Conservation (phyloP, 2,329 filamentous ascomycete species). For the Aspergillus ochraceus region DNA sequence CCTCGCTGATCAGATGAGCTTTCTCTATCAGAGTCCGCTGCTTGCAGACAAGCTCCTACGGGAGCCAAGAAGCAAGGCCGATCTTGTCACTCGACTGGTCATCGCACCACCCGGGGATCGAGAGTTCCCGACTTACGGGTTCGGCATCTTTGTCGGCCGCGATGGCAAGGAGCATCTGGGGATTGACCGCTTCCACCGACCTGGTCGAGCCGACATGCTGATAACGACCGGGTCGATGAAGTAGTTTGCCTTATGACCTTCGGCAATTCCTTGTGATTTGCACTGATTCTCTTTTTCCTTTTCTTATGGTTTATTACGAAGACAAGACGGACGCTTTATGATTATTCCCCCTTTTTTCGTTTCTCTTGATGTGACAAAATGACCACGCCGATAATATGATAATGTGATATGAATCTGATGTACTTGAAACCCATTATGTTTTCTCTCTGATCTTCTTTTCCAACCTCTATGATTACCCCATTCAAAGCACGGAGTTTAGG, state of each 20-base stretch:
- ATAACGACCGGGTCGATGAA: slow-evolving; percentile 37
- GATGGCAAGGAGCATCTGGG: slow-evolving; percentile 62
- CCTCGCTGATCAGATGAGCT: slow-evolving; percentile 75
- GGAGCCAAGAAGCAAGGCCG: slow-evolving; percentile 63
- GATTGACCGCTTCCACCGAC: slow-evolving; percentile 55
- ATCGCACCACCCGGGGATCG: slow-evolving; percentile 45
- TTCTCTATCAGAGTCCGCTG: slow-evolving; percentile 71
- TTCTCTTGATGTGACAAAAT: background rate
- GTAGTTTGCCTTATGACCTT: background rate
- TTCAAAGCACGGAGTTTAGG: background rate
- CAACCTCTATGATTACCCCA: background rate
- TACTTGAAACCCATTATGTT: background rate
- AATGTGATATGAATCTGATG: background rate
- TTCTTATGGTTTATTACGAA: background rate
- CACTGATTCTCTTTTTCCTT: no score
- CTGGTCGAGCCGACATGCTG: slow-evolving; percentile 45
- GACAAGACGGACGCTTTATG: background rate
- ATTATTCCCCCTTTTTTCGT: background rate
- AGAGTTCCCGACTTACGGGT: slow-evolving; percentile 50
- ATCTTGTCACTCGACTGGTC: slow-evolving; percentile 69
- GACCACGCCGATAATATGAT: background rate
- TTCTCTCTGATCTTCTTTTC: background rate
- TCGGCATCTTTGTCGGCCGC: slow-evolving; percentile 58
- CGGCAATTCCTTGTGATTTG: background rate
- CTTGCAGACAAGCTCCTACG: slow-evolving; percentile 72